Conservation (phyloP, 768 basidiomycete genomes). For the Russula ochroleuca region DNA sequence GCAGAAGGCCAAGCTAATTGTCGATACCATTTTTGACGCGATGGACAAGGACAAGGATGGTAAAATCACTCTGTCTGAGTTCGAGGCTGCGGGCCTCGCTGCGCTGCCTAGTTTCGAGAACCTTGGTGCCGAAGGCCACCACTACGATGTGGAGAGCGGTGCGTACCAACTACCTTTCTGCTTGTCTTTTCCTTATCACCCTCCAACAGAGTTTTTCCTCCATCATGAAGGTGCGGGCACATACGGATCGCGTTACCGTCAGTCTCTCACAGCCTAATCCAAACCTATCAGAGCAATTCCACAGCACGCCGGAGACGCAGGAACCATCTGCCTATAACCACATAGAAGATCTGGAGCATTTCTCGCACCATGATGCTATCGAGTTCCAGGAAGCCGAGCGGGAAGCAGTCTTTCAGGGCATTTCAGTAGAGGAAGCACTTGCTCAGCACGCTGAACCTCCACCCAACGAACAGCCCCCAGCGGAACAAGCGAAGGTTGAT, state of each 20-base stretch:
- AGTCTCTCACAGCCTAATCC: conserved; percentile 7
- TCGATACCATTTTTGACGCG: conserved; percentile 58
- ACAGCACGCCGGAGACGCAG: conserved; percentile 95
- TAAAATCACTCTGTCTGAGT: conserved; percentile 61
- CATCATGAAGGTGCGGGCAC: conserved; percentile 83
- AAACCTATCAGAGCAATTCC: conserved; percentile 70
- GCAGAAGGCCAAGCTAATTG: conserved; percentile 76
- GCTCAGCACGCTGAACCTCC: conserved; percentile 39
- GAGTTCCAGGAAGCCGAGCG: conserved; percentile 79
- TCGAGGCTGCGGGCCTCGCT: conserved; percentile 63
- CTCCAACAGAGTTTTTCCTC: conserved; percentile 74
- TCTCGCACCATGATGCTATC: conserved; percentile 81
- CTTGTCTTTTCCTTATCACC: conserved; percentile 11
- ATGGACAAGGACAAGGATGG: conserved; percentile 79
- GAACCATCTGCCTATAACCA: conserved; percentile 93
- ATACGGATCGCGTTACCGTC: not conserved
- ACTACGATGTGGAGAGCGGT: conserved; percentile 91
- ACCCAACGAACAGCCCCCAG: conserved; percentile 7
- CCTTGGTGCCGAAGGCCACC: conserved; percentile 87
- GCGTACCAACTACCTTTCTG: conserved; percentile 31
- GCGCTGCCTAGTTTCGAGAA: conserved; percentile 80
- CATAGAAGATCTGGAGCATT: conserved; percentile 91
- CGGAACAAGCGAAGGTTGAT: conserved; percentile 4
- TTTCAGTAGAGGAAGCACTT: conserved; percentile 68
- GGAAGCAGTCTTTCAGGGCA: conserved; percentile 81